Percentiles rank a stretch among this genome's conserved stretches.
These are phyloP conservation scores for Calycina marina DNA, from an alignment of 2,329 filamentous ascomycete species.

Conservation along the genomic window DNA sequence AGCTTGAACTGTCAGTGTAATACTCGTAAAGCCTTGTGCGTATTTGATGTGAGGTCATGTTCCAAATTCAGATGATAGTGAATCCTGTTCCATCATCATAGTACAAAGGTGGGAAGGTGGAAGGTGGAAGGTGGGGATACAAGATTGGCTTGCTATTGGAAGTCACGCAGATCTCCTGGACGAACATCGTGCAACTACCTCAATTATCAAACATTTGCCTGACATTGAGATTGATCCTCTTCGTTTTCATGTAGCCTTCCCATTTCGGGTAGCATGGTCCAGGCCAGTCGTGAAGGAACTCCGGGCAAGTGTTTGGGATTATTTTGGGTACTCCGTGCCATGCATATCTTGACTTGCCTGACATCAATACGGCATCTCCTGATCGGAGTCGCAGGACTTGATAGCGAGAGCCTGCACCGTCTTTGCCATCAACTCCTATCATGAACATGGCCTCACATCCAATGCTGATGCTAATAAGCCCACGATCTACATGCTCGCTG, in stretches of 20 bases:
- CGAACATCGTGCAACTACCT: no score
- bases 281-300: conserved; percentile 62
- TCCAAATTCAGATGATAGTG: no score
- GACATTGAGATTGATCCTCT: conserved; percentile 85
- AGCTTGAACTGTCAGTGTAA: no score
- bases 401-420: no score
- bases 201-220: no score
- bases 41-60: no score
- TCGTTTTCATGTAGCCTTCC: conserved; percentile 48
- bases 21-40: no score
- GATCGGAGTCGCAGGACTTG: background rate
- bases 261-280: background rate
- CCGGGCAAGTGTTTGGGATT: conserved; percentile 62
- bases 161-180: background rate
- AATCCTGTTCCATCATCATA: no score
- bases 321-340: conserved; percentile 80
- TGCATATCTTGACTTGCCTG: conserved; percentile 70
- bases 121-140: no score
- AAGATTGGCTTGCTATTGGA: background rate
- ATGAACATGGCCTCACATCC: conserved; percentile 87
- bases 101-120: no score
- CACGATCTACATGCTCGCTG: conserved; percentile 39
- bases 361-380: conserved; percentile 22
- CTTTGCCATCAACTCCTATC: conserved; percentile 40
- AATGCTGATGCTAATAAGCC: conserved; percentile 72